A percentile compares a stretch with the other conserved stretches of the same genome.
phyloP scores from a whole-genome alignment of 352 stramenopile genomes.

The Globisporangium nodosum region DNA sequence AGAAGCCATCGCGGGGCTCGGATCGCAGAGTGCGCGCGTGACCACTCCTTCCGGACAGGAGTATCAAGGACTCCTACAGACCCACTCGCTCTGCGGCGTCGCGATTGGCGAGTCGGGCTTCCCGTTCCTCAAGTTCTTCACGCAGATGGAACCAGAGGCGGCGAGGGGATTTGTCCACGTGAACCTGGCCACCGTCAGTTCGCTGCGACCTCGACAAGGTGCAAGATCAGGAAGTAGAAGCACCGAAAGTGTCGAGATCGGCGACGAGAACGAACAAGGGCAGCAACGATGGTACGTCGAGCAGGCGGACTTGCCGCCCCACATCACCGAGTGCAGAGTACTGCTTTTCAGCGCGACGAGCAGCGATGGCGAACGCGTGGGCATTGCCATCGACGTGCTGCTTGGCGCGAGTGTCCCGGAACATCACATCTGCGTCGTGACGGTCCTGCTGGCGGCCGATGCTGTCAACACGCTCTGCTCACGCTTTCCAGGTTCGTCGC shows the following conservation, averaged over 20 bases:
- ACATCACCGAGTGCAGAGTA: constrained; percentile 26
- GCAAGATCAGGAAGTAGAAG: no score
- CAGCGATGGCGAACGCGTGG: constrained; percentile 19
- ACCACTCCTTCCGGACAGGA: constrained; percentile 23
- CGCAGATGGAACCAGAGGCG: constrained; percentile 40
- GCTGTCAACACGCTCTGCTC: constrained; percentile 24
- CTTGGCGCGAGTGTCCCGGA: constrained; percentile 16
- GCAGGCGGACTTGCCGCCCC: constrained; percentile 27
- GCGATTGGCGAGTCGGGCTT: constrained; percentile 31
- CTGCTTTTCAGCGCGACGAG: constrained; percentile 32
- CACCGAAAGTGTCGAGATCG: background rate
- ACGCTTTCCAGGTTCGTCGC: constrained; percentile 29
- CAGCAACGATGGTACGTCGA: constrained; percentile 18
- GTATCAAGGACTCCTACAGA: constrained; percentile 22
- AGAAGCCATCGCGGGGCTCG: constrained; percentile 32
- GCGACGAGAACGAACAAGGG: background rate
- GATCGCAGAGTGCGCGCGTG: constrained; percentile 28
- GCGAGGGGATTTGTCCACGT: constrained; percentile 31
- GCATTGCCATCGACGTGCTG: constrained; percentile 31
- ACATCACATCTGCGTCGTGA: constrained; percentile 34
- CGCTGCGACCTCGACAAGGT: background rate
- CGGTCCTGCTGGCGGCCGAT: constrained; percentile 23
- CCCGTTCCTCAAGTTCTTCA: constrained; percentile 42
- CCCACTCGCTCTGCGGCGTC: constrained; percentile 28
- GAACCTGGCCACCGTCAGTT: background rate